Base-by-base conservation (phyloP, 805 yeast species). In the Candida morakotiae region DNA sequence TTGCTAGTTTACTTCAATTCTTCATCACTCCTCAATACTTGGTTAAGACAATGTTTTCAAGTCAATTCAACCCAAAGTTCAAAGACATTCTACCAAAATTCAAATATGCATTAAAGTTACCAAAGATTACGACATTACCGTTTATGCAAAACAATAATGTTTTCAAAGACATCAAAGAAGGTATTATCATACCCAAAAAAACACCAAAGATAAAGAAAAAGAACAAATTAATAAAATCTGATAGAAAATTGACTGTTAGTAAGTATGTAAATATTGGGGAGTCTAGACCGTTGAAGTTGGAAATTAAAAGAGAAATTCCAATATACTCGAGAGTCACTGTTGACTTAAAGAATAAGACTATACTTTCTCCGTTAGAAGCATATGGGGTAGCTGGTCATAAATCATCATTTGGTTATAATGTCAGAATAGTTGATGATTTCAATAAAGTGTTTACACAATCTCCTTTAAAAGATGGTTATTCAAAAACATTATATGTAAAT, bases 1-100 rank as follows among this genome's bases (percentile, higher is more conserved):
- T 87, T 38, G 88, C 91, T 1, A 67, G 81, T 1, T 64, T 88
- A 27, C 62, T 88, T 39, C 95, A 87, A 53, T 87, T 66, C 53
- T 86, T 86, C 51, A 78, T 87, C 11, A 87, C 96, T 0, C 96
- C 96, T 1, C 83, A 87, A 34, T 86, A 88, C 52, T 66, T 88
- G 29, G 74, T 80, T 14, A 80, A 81, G 42, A 60, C 80, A 2
- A 69, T 82, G 4, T 86, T 87, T 63, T 52, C 53, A 23, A 68
- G 72, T 43, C 49, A 49, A 61, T 36, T 35, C 7, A 43, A 35
- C 31, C 33, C 34, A 14, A 42, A 41, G 24, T 27, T 31, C 9
- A 31, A 24, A 13, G 67, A 46, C 52, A 64, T 42, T 41, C 36
- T 57, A 18, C 56, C 62, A 25, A 72, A 77, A 52, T 76, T 84